A percentile compares a stretch with the other conserved stretches of the same genome.
Evolutionary conservation across 345 rosid genomes (phyloP).

Genomic region (Euphorbia tirucalli): DNA sequence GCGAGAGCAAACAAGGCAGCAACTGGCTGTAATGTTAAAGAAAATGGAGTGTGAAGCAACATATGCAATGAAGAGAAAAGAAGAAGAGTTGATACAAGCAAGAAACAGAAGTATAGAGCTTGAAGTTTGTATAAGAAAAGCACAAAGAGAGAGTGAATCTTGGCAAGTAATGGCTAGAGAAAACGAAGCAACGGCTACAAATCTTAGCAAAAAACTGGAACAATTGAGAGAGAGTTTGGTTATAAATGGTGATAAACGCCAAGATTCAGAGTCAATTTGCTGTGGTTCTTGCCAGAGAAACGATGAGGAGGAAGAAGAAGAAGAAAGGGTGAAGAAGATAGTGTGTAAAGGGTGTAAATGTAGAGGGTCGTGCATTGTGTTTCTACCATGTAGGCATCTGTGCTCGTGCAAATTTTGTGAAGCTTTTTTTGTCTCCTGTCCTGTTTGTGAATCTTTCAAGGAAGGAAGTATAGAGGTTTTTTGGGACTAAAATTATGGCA

Average conservation of each 20-base stretch:
- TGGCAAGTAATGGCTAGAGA: constrained; percentile 65
- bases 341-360: constrained; percentile 27
- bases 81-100: constrained; percentile 57
- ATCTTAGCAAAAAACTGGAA: constrained; percentile 45
- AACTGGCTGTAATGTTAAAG: constrained; percentile 32
- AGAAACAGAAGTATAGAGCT: constrained; percentile 51
- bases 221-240: too few relatives aligned
- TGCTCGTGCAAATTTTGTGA: constrained; percentile 60
- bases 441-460: constrained; percentile 52
- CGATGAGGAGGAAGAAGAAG: neutral
- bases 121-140: constrained; percentile 44
- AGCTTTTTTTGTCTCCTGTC: constrained; percentile 45
- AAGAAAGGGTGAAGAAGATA: neutral
- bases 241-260: neutral
- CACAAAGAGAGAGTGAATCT: constrained; percentile 53
- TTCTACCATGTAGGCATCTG: constrained; percentile 63
- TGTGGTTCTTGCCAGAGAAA: constrained; percentile 10
- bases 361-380: constrained; percentile 43
- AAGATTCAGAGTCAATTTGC: constrained; percentile 22
- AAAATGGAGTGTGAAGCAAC: constrained; percentile 41
- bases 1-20: constrained; percentile 60
- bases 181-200: constrained; percentile 50
- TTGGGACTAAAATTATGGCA: constrained; percentile 31
- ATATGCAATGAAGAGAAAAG: constrained; percentile 46
- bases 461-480: constrained; percentile 53